Evolutionary conservation across 306 rosid species (phyloP), one percentile per base, ranked within the genome.

Genomic region (Abrus pulchellus): DNA sequence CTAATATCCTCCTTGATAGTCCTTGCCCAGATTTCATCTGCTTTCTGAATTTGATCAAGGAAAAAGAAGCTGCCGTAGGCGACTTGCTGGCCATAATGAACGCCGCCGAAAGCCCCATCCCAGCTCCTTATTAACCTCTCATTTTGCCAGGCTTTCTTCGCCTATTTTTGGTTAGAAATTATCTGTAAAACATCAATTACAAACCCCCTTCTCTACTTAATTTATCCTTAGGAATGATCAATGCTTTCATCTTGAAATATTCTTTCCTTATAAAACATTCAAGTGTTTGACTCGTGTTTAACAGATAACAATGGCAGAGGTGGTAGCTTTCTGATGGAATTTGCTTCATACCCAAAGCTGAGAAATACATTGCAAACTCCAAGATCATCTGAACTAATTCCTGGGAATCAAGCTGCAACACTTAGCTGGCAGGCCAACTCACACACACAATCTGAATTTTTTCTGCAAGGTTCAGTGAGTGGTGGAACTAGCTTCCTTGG

Each of bases 21-120:
- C 77, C 74, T 75, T 86, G 74, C 34, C 70, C 97, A 94, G 99
- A 68, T 94, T 94, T 85, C 99, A 94, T 77, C 95, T 77, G 79
- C 97, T 94, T 79, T 82, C 94, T 27, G 99, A 94, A 73, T 94
- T 94, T 87, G 99, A 94, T 85, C 94, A 88, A 89, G 97, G 97
- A 47, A 94, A 93, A 80, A 90, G 99, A 68, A 94, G 99, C 72
- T 94, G 99, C 76, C 94, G 99, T 48, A 83, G 97, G 81, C 97
- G 99, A 50, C 80, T 94, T 47, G 97, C 99, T 45, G 99, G 97
- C 71, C 99, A 94, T 77, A 94, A 94, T 5, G 99, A 94, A 72
- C 95, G 99, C 32, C 81, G 99, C 74, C 93, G 97, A 83, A 94
- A 94, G 90, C 97, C 97, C 12, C 92, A 90, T 45, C 89, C 97